Evolutionary conservation across 768 basidiomycete species (phyloP).

Genomic region (Mycena amicta): DNA sequence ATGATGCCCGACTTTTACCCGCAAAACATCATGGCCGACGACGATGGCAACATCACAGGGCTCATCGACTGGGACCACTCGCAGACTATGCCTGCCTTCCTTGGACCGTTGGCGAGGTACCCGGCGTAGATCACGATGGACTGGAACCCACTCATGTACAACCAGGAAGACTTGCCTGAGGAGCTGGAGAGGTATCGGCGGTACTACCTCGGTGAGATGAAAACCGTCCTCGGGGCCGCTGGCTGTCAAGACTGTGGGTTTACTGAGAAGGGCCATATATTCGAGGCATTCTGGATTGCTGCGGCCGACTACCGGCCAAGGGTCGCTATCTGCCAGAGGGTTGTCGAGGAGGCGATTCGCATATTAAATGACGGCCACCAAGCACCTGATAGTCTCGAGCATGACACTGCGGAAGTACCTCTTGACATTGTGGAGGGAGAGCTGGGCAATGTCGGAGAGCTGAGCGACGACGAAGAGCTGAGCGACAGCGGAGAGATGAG

Average conservation of each 20-base stretch:
- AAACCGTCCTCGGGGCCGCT: slow-evolving; percentile 1
- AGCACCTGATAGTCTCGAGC: neutral
- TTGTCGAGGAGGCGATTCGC: neutral
- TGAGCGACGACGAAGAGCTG: too few relatives aligned
- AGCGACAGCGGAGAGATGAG: too few relatives aligned
- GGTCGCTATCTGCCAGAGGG: neutral
- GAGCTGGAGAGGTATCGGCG: slow-evolving; percentile 10
- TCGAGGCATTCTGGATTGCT: slow-evolving; percentile 13
- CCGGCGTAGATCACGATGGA: slow-evolving; percentile 30
- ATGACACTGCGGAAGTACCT: neutral
- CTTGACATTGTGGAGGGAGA: neutral
- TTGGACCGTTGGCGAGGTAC: slow-evolving; percentile 27
- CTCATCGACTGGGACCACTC: slow-evolving; percentile 32
- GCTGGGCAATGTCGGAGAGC: too few relatives aligned
- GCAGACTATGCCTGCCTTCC: slow-evolving; percentile 19
- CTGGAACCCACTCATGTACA: slow-evolving; percentile 28
- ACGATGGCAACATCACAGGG: slow-evolving; percentile 26
- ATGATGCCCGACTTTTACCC: slow-evolving; percentile 27
- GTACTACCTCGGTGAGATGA: slow-evolving; percentile 9
- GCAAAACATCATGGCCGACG: slow-evolving; percentile 31
- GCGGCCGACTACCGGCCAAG: neutral
- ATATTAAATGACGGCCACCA: neutral
- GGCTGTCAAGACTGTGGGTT: slow-evolving; percentile 1
- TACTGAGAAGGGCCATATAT: slow-evolving; percentile 16
- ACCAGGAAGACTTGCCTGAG: slow-evolving; percentile 17